These are phyloP conservation scores for Durio zibethinus DNA, from an alignment of 345 rosid species.

Conservation along the genomic window DNA sequence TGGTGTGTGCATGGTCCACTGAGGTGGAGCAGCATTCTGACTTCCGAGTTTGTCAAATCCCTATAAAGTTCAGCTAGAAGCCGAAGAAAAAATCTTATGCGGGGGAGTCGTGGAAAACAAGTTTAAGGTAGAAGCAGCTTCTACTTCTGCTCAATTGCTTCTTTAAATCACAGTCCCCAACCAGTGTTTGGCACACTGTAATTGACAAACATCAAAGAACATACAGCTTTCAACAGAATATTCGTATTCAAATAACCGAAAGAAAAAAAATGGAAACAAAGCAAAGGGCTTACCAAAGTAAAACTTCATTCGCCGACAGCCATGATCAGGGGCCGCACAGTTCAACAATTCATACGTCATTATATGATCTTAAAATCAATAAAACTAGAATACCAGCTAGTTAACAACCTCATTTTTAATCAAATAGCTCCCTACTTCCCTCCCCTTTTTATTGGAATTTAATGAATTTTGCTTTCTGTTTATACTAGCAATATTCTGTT, in stretches of 20 bases:
- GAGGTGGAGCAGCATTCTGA: conserved; percentile 96
- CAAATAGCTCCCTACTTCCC: background rate
- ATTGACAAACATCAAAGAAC: background rate
- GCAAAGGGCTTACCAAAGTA: conserved; percentile 65
- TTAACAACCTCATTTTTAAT: background rate
- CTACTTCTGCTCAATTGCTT: conserved; percentile 17
- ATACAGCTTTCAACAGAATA: conserved; percentile 4
- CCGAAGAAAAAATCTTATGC: background rate
- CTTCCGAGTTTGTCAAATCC: conserved; percentile 98
- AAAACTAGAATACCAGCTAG: background rate
- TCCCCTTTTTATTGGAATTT: background rate
- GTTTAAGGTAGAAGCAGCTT: background rate
- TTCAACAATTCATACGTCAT: conserved; percentile 23
- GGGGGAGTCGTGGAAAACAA: background rate
- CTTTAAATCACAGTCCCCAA: conserved; percentile 8
- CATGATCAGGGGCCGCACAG: too few relatives aligned
- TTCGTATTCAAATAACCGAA: background rate
- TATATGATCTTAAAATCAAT: background rate
- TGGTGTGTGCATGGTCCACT: conserved; percentile 99
- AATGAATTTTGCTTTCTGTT: background rate
- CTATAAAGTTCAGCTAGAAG: conserved; percentile 47
- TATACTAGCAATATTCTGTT: background rate
- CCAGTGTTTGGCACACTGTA: background rate
- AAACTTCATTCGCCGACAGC: too few relatives aligned
- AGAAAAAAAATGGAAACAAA: background rate